Base-by-base conservation (phyloP, 2,329 filamentous ascomycete species). In the Xylaria sp. region DNA sequence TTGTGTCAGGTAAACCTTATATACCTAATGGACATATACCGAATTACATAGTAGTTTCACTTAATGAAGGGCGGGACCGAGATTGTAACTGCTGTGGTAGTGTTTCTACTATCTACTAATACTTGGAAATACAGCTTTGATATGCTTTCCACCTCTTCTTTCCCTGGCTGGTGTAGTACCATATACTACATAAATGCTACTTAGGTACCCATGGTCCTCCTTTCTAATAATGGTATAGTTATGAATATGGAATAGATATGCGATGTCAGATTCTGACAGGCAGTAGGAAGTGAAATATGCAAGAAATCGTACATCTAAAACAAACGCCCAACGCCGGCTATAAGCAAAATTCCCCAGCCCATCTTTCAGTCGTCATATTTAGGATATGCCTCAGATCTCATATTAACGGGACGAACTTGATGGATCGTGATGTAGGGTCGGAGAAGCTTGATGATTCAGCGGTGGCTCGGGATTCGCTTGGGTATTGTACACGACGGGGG, bases 261-360 rank as follows among this genome's bases (percentile, higher is more conserved):
- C 8, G 47, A 60, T 55, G 30, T 8, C 53, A 34, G 14, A 21
- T 11, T 50, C 4, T 14, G 6, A 27, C 17, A 59, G 12, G 42
- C 36, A 39, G 48, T 48, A 56, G 34, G 36, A 45, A 19, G 30
- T 50, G 12, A 42, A 27, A 56, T 54, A 47, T 56, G 32, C 59
- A 24, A 59, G 21, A 59, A 27, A 39, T 61, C 45, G 34, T 19
- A 24, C 34, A 21, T 57, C 39, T 42, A 54, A 63, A 53, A 24
- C 27, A 61, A 61, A 45, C 14, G 39, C 63, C 58, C n/a, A 64
- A 69, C 67, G 67, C 67, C 64, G 27, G 67, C 67, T 69, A 45
- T 56, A 63, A 54, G 21, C 45, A 50, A 51, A 63, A 45, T 45
- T 17, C 21, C 51, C 24, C 21, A 50, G n/a, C 9, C 14, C 11